A percentile compares a stretch with the other conserved stretches of the same genome.
Conservation (phyloP, 2,329 filamentous ascomycete genomes). For the Pseudogymnoascus sp. region DNA sequence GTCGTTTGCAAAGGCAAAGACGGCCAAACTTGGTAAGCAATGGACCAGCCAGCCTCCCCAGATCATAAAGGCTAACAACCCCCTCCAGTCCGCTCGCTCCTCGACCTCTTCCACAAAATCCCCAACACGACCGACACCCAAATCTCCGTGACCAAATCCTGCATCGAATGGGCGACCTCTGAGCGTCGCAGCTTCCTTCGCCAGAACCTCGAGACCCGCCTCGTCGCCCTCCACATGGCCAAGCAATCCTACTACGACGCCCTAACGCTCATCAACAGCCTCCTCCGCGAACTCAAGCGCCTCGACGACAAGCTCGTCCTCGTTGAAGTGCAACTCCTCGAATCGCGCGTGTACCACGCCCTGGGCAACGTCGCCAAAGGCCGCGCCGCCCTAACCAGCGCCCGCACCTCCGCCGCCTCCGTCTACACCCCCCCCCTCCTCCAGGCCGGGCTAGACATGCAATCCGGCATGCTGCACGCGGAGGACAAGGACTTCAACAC, state of each 20-base stretch:
- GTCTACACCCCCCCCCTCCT: slow-evolving; percentile 94
- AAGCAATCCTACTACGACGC: slow-evolving; percentile 98
- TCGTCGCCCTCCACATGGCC: slow-evolving; percentile 90
- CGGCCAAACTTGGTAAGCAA: slow-evolving; percentile 81
- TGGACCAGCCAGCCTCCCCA: neutral
- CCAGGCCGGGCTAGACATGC: slow-evolving; percentile 97
- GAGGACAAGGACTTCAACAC: slow-evolving; percentile 99
- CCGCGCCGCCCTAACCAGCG: slow-evolving; percentile 86
- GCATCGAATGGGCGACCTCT: slow-evolving; percentile 97
- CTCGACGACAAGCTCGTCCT: slow-evolving; percentile 97
- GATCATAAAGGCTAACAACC: neutral
- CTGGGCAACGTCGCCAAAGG: slow-evolving; percentile 95
- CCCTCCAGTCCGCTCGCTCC: slow-evolving; percentile 76
- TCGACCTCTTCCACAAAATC: slow-evolving; percentile 90
- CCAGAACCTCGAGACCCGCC: slow-evolving; percentile 93
- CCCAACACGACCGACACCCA: slow-evolving; percentile 93
- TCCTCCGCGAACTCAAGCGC: slow-evolving; percentile 93
- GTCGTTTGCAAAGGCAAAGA: slow-evolving; percentile 98
- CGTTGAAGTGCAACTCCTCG: slow-evolving; percentile 94
- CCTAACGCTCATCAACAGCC: slow-evolving; percentile 89
- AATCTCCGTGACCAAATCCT: slow-evolving; percentile 92
- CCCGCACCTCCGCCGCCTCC: slow-evolving; percentile 88
- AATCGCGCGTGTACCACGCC: slow-evolving; percentile 95
- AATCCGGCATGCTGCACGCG: slow-evolving; percentile 96
- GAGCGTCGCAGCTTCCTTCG: slow-evolving; percentile 93